phyloP scores from a whole-genome alignment of 2,329 filamentous ascomycete species.

The Ophiostoma tasmaniense region DNA sequence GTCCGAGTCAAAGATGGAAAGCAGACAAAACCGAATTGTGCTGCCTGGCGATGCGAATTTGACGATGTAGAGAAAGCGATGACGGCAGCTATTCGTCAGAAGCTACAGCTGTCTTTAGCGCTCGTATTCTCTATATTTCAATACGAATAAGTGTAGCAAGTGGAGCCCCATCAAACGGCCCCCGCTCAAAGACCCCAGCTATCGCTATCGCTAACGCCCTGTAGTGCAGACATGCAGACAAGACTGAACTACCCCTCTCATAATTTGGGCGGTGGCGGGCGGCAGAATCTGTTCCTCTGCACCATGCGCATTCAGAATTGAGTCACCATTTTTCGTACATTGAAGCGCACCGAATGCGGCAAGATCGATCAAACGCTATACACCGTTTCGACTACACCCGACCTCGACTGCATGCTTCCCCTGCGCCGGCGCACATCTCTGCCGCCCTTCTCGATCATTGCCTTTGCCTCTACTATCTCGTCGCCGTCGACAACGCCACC shows the following conservation, averaged over 20 bases:
- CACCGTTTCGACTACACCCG: background rate
- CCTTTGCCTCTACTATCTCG: background rate
- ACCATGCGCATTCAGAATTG: constrained; percentile 3
- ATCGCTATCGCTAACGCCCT: too few species aligned
- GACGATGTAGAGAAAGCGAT: background rate
- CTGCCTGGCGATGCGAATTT: constrained; percentile 1
- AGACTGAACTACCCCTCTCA: constrained; percentile 7
- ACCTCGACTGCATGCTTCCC: constrained; percentile 13
- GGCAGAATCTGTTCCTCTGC: constrained; percentile 14
- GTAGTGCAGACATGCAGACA: too few species aligned
- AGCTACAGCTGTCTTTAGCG: background rate
- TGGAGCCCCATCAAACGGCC: background rate
- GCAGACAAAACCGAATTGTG: background rate
- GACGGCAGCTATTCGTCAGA: background rate
- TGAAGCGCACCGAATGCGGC: constrained; percentile 9
- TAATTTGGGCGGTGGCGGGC: constrained; percentile 15
- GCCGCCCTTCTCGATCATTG: constrained; percentile 11
- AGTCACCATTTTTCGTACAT: constrained; percentile 6
- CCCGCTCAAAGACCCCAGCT: background rate
- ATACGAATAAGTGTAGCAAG: background rate
- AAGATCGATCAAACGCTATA: background rate
- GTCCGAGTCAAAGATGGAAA: background rate
- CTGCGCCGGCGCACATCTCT: constrained; percentile 1
- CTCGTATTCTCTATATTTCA: background rate
- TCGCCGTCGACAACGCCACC: background rate